phyloP scores from a whole-genome alignment of 805 yeast species.

The Allodekkera sacchari region DNA sequence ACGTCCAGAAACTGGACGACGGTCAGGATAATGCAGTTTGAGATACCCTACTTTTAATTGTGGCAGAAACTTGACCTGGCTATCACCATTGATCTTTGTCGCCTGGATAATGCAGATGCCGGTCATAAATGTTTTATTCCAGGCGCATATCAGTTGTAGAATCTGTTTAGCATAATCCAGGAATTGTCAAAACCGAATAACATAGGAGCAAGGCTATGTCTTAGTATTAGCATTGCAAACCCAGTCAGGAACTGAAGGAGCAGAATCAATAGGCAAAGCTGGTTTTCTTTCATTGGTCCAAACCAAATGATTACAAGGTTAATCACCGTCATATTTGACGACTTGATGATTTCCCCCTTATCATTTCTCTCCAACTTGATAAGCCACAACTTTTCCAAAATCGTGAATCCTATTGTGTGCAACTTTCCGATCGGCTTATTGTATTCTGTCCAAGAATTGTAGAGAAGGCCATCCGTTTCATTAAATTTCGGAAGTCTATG shows the following conservation, averaged over 20 bases:
- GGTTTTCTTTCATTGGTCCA: constrained; percentile 87
- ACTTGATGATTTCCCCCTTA: constrained; percentile 26
- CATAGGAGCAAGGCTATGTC: constrained; percentile 83
- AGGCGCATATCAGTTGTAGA: constrained; percentile 7
- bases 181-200: constrained; percentile 86
- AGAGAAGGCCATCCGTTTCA: constrained; percentile 56
- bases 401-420: constrained; percentile 30
- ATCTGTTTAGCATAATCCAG: constrained; percentile 27
- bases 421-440: constrained; percentile 8
- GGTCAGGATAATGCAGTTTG: background rate
- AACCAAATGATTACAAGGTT: constrained; percentile 76
- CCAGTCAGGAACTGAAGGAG: constrained; percentile 61
- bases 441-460: constrained; percentile 56
- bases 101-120: too few relatives aligned
- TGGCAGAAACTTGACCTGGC: background rate
- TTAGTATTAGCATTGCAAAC: constrained; percentile 49
- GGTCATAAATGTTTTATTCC: too few relatives aligned
- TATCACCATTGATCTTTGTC: too few relatives aligned
- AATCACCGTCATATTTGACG: constrained; percentile 82
- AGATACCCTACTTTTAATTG: background rate
- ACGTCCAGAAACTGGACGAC: too few relatives aligned
- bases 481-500: constrained; percentile 85
- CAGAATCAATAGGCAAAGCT: constrained; percentile 53
- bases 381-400: constrained; percentile 42
- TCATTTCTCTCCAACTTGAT: constrained; percentile 30